These are phyloP conservation scores for Daldinia sp. DNA, from an alignment of 2,329 filamentous ascomycete genomes.

Conservation along the genomic window DNA sequence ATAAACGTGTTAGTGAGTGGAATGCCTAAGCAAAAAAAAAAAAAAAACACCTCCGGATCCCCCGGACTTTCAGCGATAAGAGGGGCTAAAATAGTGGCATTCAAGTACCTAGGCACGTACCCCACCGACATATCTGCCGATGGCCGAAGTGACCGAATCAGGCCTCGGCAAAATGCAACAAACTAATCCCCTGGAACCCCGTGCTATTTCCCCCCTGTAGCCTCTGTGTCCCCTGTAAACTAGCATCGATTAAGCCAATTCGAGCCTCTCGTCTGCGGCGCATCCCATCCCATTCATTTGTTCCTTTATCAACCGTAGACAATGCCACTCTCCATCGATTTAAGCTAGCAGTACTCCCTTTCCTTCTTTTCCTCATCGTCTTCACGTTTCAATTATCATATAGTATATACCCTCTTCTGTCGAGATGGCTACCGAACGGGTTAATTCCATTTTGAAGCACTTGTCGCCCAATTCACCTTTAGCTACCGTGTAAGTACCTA, in stretches of 20 bases:
- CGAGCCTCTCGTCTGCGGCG: slow-evolving; percentile 3
- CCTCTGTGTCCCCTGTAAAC: slow-evolving; percentile 1
- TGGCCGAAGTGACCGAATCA: slow-evolving; percentile 38
- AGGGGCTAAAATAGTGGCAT: background rate
- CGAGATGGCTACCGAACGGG: slow-evolving; percentile 83
- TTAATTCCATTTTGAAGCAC: slow-evolving; percentile 89
- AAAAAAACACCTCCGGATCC: background rate
- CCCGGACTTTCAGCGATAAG: background rate
- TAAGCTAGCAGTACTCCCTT: slow-evolving; percentile 16
- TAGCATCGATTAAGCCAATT: slow-evolving; percentile 22
- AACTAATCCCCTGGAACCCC: background rate
- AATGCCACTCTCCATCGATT: slow-evolving; percentile 30
- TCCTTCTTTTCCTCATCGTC: background rate
- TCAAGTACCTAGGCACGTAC: background rate
- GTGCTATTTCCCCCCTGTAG: background rate
- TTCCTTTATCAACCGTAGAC: slow-evolving; percentile 39
- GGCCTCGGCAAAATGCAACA: slow-evolving; percentile 44
- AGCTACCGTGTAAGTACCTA: slow-evolving; percentile 78
- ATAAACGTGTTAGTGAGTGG: background rate
- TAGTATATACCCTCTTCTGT: slow-evolving; percentile 6
- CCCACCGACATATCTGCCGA: slow-evolving; percentile 43
- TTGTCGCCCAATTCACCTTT: slow-evolving; percentile 80
- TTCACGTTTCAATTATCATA: background rate
- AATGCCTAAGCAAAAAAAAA: too few relatives aligned
- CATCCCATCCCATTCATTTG: slow-evolving; percentile 11